Base-by-base conservation (phyloP, 306 rosid genomes). In the Urtica urens region DNA sequence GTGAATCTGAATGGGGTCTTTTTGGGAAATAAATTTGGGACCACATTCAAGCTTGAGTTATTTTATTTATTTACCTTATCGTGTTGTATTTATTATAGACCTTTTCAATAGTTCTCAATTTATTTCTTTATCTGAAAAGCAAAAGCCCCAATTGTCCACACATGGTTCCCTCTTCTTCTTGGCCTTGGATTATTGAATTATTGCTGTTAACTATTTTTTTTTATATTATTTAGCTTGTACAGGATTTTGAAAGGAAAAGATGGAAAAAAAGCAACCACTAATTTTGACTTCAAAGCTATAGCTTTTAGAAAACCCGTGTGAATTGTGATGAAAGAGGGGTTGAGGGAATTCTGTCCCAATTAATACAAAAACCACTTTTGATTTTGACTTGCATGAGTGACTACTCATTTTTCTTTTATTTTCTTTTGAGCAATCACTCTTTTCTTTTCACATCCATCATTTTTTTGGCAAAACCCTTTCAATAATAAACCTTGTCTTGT, bases 31-130 rank as follows among this genome's bases (percentile, higher is more conserved):
- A 14, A 29, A 52, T 11, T 7, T 18, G 55, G 67, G 71, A 58
- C 71, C 75, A 47, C 59, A 54, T 59, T 57, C 42, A 50, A 46
- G 30, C 33, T 55, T 45, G 55, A 68, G 55, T 45, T 48, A 19
- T 54, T 54, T 60, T 23, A 34, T 31, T 53, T 42, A 27, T 53
- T 53, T 18, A 29, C 58, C 50, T 46, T 44, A 58, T 63, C 57
- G 49, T 27, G 62, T 63, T 12, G 30, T 10, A 27, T 42, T 40
- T 64, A 53, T 58, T 39, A 59, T 58, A 39, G 19, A 31, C 33
- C 14, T n/a, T 58, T 47, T 33, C 7, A 3, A 1, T 20, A 26
- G 20, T 28, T 10, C 33, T 28, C 10, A 28, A 4, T 10, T 44
- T 43, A 18, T 6, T 1, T 26, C 13, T 19, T 24, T n/a, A 29